phyloP scores from a whole-genome alignment of 2,329 filamentous ascomycete species.

The Fusarium sp. region DNA sequence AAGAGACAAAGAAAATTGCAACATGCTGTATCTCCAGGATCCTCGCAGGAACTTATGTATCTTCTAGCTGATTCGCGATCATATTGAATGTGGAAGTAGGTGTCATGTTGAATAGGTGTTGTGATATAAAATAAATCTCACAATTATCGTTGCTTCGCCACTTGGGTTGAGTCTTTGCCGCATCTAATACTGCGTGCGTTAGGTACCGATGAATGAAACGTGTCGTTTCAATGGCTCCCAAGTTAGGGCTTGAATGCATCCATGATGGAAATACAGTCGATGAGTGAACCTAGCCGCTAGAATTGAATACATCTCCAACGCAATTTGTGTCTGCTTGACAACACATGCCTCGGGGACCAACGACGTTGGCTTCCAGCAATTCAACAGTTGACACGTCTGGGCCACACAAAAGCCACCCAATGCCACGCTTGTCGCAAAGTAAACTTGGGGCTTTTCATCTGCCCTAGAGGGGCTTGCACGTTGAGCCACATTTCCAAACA shows the following conservation, averaged over 20 bases:
- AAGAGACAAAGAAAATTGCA: background rate
- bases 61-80: background rate
- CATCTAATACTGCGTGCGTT: background rate
- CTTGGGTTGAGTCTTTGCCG: too few species aligned
- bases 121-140: background rate
- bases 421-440: background rate
- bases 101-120: background rate
- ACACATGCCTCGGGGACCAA: background rate
- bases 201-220: background rate
- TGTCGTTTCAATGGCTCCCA: background rate
- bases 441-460: background rate
- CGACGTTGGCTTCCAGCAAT: background rate
- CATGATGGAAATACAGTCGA: background rate
- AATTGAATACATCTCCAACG: background rate
- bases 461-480: background rate
- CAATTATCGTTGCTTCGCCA: background rate
- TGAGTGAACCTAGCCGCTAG: background rate
- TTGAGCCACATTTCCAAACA: background rate
- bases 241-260: background rate
- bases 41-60: background rate
- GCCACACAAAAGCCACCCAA: background rate
- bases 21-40: too few species aligned
- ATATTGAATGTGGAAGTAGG: background rate
- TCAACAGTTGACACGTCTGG: conserved; percentile 2
- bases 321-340: background rate